A percentile compares a stretch with the other conserved stretches of the same genome.
These are phyloP conservation scores for Pharnaceum exiguum DNA, from an alignment of 148 eudicot genomes.

Conservation along the genomic window DNA sequence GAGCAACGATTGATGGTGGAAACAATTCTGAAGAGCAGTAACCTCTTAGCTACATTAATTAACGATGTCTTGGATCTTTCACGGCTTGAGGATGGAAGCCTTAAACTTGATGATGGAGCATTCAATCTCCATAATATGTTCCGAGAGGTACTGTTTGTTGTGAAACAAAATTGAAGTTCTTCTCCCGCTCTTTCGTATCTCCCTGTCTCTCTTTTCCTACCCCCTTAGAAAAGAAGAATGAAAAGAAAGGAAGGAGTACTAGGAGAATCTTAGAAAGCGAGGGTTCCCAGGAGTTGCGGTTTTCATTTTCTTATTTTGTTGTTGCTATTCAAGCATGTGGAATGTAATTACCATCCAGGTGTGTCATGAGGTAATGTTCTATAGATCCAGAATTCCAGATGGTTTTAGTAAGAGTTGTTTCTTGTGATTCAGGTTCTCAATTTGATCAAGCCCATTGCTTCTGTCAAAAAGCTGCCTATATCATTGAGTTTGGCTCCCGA, in stretches of 20 bases:
- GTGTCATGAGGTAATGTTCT: neutral
- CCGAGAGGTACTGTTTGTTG: conserved; percentile 46
- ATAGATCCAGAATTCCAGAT: neutral
- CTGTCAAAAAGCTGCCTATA: conserved; percentile 60
- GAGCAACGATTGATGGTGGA: conserved; percentile 96
- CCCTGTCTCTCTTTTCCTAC: too few species aligned
- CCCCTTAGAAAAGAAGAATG: too few species aligned
- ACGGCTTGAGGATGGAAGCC: conserved; percentile 93
- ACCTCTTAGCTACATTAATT: conserved; percentile 76
- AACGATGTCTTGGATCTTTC: conserved; percentile 94
- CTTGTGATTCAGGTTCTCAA: conserved; percentile 54
- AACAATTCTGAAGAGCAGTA: conserved; percentile 83
- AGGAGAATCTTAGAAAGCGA: too few species aligned
- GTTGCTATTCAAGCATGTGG: neutral
- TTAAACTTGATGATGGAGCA: conserved; percentile 64
- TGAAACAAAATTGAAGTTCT: too few species aligned
- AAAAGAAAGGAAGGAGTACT: too few species aligned
- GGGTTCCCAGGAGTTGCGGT: too few species aligned
- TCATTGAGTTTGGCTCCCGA: conserved; percentile 56
- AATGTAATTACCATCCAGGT: neutral
- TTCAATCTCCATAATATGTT: conserved; percentile 75
- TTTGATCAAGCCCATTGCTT: conserved; percentile 78
- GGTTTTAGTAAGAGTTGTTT: conserved; percentile 10
- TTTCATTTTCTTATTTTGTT: too few species aligned
- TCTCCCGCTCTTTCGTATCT: neutral